phyloP scores from a whole-genome alignment of 495 filamentous ascomycete genomes.

The Amorphotheca resinae region DNA sequence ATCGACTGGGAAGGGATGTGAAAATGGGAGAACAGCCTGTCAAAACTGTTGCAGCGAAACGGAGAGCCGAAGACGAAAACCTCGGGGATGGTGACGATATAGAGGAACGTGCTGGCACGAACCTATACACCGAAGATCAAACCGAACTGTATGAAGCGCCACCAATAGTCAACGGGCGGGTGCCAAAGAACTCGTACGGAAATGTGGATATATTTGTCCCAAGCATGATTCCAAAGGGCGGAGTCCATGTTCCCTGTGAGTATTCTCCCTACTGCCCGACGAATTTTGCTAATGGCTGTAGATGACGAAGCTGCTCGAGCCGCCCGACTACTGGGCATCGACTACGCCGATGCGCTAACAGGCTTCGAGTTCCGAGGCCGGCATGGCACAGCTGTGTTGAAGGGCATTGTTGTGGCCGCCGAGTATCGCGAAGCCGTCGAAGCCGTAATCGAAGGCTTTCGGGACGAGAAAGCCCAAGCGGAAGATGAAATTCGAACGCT shows the following conservation, averaged over 20 bases:
- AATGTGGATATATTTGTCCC: constrained; percentile 90
- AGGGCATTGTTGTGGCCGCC: constrained; percentile 61
- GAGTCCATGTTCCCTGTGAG: constrained; percentile 46
- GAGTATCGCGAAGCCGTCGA: constrained; percentile 61
- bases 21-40: constrained; percentile 62
- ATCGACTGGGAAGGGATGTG: constrained; percentile 66
- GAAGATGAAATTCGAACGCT: constrained; percentile 42
- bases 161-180: constrained; percentile 55
- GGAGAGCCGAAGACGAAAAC: constrained; percentile 22
- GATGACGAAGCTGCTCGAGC: constrained; percentile 57
- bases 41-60: constrained; percentile 45
- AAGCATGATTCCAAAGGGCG: constrained; percentile 82
- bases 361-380: constrained; percentile 79
- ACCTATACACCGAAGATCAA: constrained; percentile 63
- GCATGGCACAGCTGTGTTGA: constrained; percentile 64
- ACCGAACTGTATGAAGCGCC: constrained; percentile 65
- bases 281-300: constrained; percentile 8
- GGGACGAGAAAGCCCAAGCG: constrained; percentile 43
- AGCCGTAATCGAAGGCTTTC: constrained; percentile 51
- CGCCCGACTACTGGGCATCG: constrained; percentile 64
- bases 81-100: constrained; percentile 27
- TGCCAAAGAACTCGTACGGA: constrained; percentile 78
- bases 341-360: constrained; percentile 80
- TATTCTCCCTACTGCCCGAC: neutral
- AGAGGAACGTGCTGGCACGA: constrained; percentile 32